phyloP scores from a whole-genome alignment of 208 protist species.

The Acanthamoeba lenticulata region DNA sequence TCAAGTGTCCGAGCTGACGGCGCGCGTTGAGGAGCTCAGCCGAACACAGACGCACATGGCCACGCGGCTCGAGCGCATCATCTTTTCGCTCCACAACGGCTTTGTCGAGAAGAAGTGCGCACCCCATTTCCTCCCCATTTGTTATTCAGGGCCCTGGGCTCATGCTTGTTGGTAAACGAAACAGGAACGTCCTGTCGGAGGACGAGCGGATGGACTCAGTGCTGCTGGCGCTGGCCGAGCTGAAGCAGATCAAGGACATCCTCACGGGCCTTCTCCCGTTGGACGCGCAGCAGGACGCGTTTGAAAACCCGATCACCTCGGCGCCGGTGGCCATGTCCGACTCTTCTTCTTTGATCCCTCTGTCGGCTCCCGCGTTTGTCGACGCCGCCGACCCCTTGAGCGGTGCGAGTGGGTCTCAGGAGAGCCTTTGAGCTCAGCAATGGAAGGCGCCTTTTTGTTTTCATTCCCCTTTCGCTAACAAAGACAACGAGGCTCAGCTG shows the following conservation, averaged over 20 bases:
- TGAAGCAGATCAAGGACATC: conserved; percentile 64
- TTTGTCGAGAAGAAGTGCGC: conserved; percentile 47
- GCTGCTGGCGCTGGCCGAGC: conserved; percentile 39
- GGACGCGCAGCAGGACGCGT: neutral
- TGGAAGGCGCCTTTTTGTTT: too few species aligned
- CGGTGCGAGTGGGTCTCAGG: too few species aligned
- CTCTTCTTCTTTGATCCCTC: too few species aligned
- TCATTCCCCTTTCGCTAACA: too few species aligned
- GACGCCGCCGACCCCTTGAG: too few species aligned
- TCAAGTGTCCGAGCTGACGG: conserved; percentile 27
- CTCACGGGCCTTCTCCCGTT: conserved; percentile 16
- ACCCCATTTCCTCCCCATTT: neutral
- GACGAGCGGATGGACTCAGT: conserved; percentile 22
- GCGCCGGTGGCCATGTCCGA: too few species aligned
- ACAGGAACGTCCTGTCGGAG: neutral
- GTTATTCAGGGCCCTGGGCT: neutral
- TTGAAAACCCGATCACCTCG: neutral
- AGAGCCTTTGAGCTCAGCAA: too few species aligned
- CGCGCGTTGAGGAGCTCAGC: neutral
- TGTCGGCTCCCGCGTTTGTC: too few species aligned
- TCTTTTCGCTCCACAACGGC: conserved; percentile 35
- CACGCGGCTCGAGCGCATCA: conserved; percentile 66
- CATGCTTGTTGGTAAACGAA: neutral
- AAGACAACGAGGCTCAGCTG: too few species aligned
- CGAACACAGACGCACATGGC: conserved; percentile 57